phyloP scores from a whole-genome alignment of 2,329 filamentous ascomycete species.

The Cladosporium phlei region DNA sequence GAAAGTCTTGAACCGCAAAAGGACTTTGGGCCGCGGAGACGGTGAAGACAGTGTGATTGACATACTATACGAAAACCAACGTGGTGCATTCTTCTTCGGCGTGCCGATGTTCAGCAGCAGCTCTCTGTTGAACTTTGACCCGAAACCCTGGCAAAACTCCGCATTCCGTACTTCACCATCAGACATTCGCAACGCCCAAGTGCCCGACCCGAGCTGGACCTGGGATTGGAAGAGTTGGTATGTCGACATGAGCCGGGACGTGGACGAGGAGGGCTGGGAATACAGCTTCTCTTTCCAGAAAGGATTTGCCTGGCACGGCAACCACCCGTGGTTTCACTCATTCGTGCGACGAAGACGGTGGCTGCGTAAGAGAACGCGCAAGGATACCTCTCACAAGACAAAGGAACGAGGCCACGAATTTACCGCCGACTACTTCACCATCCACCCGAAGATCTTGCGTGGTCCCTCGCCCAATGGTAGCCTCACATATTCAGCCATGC shows the following conservation, averaged over 20 bases:
- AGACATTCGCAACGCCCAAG: conserved; percentile 78
- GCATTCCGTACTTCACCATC: conserved; percentile 55
- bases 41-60: conserved; percentile 60
- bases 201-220: conserved; percentile 91
- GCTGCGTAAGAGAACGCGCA: conserved; percentile 74
- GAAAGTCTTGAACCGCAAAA: conserved; percentile 31
- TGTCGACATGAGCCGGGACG: conserved; percentile 71
- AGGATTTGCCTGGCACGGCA: conserved; percentile 69
- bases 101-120: conserved; percentile 82
- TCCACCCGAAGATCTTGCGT: conserved; percentile 44
- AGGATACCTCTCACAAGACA: conserved; percentile 40
- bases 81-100: conserved; percentile 84
- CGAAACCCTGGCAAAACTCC: conserved; percentile 73
- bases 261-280: conserved; percentile 91
- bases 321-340: conserved; percentile 85
- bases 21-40: conserved; percentile 25
- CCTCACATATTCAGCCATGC: conserved; percentile 11
- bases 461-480: conserved; percentile 18
- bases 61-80: conserved; percentile 91
- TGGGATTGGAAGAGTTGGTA: conserved; percentile 76
- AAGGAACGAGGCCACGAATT: conserved; percentile 59
- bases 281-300: conserved; percentile 80
- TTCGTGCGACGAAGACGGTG: conserved; percentile 88
- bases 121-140: conserved; percentile 81
- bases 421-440: conserved; percentile 73